Evolutionary conservation across 805 yeast species (phyloP).

Genomic region (Candida nanaspora): DNA sequence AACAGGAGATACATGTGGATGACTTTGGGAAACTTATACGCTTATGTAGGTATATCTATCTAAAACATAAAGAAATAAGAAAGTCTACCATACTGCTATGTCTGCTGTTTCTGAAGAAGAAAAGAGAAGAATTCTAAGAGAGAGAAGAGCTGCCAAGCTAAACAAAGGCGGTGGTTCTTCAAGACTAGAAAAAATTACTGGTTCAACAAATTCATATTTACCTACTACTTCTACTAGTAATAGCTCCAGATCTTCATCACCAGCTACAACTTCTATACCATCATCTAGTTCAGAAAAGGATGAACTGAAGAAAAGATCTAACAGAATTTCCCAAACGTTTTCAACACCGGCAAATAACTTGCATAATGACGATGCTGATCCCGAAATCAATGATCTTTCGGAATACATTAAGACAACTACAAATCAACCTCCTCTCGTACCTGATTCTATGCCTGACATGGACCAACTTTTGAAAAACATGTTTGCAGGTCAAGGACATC

Average conservation of each 20-base stretch:
- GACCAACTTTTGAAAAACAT: conserved; percentile 8
- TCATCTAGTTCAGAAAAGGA: neutral
- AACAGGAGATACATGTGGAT: no score
- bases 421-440: neutral
- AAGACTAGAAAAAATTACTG: conserved; percentile 44
- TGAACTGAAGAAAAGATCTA: conserved; percentile 3
- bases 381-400: conserved; percentile 15
- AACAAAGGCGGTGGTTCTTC: conserved; percentile 43
- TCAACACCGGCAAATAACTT: neutral
- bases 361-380: conserved; percentile 14
- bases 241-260: conserved; percentile 9
- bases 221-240: conserved; percentile 12
- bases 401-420: conserved; percentile 1
- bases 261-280: conserved; percentile 12
- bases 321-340: conserved; percentile 9
- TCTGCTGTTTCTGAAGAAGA: conserved; percentile 46
- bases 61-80: no score
- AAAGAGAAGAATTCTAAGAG: conserved; percentile 49
- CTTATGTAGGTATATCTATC: no score
- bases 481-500: conserved; percentile 2
- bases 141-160: conserved; percentile 60
- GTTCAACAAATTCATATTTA: conserved; percentile 29
- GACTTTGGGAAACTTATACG: no score
- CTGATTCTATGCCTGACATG: conserved; percentile 5
- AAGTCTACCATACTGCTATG: conserved; percentile 28